Conservation (phyloP, 2,329 filamentous ascomycete species). For the Chaetomiaceae sp. region DNA sequence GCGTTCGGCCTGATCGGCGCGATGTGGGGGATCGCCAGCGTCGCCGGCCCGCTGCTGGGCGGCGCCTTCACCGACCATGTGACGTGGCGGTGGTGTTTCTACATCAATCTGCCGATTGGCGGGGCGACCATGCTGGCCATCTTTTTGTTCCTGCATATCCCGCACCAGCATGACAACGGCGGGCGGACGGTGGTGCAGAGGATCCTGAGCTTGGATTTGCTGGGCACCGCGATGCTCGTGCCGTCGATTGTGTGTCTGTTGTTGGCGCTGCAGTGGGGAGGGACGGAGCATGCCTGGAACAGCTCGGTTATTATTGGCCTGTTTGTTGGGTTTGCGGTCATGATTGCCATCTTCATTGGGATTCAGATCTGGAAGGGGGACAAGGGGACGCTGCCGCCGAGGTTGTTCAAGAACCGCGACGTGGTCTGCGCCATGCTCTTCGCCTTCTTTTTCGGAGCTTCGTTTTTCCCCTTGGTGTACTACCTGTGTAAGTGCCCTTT, state of each 20-base stretch:
- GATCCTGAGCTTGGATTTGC: slow-evolving; percentile 45
- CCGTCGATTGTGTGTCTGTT: slow-evolving; percentile 50
- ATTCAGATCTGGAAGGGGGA: slow-evolving; percentile 45
- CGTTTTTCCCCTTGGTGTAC: slow-evolving; percentile 51
- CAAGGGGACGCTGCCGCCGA: slow-evolving; percentile 45
- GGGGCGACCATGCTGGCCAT: slow-evolving; percentile 27
- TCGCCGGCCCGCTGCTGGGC: slow-evolving; percentile 48
- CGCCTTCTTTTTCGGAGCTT: slow-evolving; percentile 45
- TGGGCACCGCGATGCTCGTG: slow-evolving; percentile 47
- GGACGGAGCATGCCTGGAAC: slow-evolving; percentile 48
- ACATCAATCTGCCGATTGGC: slow-evolving; percentile 35
- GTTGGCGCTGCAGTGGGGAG: slow-evolving; percentile 55
- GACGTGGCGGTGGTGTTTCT: slow-evolving; percentile 53
- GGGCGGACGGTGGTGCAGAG: slow-evolving; percentile 34
- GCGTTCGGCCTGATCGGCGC: slow-evolving; percentile 52
- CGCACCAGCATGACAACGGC: slow-evolving; percentile 33
- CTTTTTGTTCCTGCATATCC: slow-evolving; percentile 24
- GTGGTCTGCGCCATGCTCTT: slow-evolving; percentile 39
- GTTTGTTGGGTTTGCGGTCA: slow-evolving; percentile 45
- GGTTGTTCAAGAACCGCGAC: slow-evolving; percentile 45
- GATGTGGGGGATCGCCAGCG: slow-evolving; percentile 51
- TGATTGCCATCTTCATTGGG: slow-evolving; percentile 44
- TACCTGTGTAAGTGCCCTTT: slow-evolving; percentile 42
- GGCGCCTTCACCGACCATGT: slow-evolving; percentile 47
- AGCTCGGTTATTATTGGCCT: slow-evolving; percentile 47